Evolutionary conservation across 2,329 filamentous ascomycete genomes (phyloP).

Genomic region (Ophiocordyceps camponoti-floridani): DNA sequence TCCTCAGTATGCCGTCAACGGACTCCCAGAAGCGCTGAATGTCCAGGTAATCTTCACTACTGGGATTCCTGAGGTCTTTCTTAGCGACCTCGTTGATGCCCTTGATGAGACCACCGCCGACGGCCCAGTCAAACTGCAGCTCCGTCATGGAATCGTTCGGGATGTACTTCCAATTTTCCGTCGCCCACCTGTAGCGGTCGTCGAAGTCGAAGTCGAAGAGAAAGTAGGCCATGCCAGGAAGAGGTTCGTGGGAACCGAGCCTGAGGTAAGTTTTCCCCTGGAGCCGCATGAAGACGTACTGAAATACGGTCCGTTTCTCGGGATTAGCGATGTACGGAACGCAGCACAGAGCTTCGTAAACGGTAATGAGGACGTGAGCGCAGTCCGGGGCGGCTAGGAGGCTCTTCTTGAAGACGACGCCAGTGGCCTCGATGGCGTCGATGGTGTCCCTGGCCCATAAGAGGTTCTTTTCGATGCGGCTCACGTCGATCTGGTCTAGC

Average conservation of each 20-base stretch:
- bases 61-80: slow-evolving; percentile 19
- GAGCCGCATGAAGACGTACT: slow-evolving; percentile 65
- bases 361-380: slow-evolving; percentile 50
- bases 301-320: slow-evolving; percentile 42
- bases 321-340: slow-evolving; percentile 51
- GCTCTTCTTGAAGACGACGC: slow-evolving; percentile 26
- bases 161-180: slow-evolving; percentile 26
- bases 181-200: slow-evolving; percentile 27
- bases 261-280: slow-evolving; percentile 57
- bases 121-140: slow-evolving; percentile 73
- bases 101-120: slow-evolving; percentile 53
- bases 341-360: slow-evolving; percentile 81
- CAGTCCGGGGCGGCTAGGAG: slow-evolving; percentile 25
- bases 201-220: slow-evolving; percentile 48
- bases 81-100: slow-evolving; percentile 44
- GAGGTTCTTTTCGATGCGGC: slow-evolving; percentile 41
- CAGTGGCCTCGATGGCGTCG: slow-evolving; percentile 28
- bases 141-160: slow-evolving; percentile 41
- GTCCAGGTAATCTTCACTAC: slow-evolving; percentile 18
- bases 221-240: slow-evolving; percentile 73
- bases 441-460: slow-evolving; percentile 36
- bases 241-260: slow-evolving; percentile 49
- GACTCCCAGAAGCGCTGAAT: slow-evolving; percentile 68
- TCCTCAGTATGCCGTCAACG: slow-evolving; percentile 53
- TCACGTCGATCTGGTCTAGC: slow-evolving; percentile 41